A percentile compares a stretch with the other conserved stretches of the same genome.
These are phyloP conservation scores for Pythium plurisporium DNA, from an alignment of 352 stramenopile genomes.

Conservation along the genomic window DNA sequence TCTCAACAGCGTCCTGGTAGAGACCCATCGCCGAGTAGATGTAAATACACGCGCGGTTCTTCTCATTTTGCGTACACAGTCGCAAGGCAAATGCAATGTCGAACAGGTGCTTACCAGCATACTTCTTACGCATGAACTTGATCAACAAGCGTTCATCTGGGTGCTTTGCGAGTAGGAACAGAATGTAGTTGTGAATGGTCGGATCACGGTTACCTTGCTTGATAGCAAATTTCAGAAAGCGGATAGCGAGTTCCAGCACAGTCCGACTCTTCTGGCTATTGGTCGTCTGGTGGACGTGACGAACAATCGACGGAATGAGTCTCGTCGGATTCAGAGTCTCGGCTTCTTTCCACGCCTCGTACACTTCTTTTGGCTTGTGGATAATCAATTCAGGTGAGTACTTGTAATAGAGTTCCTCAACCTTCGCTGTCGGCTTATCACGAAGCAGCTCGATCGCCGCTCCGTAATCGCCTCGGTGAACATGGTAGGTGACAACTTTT, in stretches of 20 bases:
- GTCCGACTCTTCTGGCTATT: slow-evolving; percentile 57
- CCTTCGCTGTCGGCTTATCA: slow-evolving; percentile 86
- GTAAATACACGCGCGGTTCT: slow-evolving; percentile 92
- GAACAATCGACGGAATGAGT: slow-evolving; percentile 91
- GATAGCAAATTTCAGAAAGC: slow-evolving; percentile 92
- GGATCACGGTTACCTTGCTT: slow-evolving; percentile 87
- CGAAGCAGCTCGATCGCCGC: slow-evolving; percentile 86
- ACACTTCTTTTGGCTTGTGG: slow-evolving; percentile 87
- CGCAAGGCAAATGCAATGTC: slow-evolving; percentile 91
- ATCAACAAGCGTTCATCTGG: slow-evolving; percentile 86
- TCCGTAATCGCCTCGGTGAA: slow-evolving; percentile 86
- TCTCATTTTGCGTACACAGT: slow-evolving; percentile 90
- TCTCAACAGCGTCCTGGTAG: slow-evolving; percentile 91
- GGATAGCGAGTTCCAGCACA: slow-evolving; percentile 87
- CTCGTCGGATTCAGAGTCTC: slow-evolving; percentile 88
- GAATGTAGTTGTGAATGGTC: slow-evolving; percentile 92
- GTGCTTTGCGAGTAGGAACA: slow-evolving; percentile 89
- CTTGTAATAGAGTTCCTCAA: slow-evolving; percentile 94
- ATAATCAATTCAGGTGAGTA: slow-evolving; percentile 92
- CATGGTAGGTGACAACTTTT: slow-evolving; percentile 91
- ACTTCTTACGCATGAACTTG: slow-evolving; percentile 88
- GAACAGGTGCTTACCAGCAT: slow-evolving; percentile 83
- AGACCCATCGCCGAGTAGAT: slow-evolving; percentile 93
- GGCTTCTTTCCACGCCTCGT: slow-evolving; percentile 89
- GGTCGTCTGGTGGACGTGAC: slow-evolving; percentile 79